Evolutionary conservation across 345 rosid species (phyloP).

Genomic region (Gossypium bickii): DNA sequence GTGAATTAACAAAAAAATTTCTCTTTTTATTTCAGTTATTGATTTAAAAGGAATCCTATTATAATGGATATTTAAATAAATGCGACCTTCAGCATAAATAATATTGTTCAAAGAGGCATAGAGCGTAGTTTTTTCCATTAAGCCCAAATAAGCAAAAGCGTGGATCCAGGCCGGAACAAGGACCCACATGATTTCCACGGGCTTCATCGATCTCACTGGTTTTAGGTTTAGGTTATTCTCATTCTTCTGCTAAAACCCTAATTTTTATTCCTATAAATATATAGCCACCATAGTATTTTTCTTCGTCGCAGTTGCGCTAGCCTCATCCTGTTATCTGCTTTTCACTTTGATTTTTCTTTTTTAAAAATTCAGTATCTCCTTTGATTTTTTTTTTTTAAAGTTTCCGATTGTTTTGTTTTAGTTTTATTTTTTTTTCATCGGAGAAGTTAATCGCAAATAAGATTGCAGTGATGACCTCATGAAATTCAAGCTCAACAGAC

Average conservation of each 20-base stretch:
- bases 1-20: too few relatives aligned
- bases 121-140: background rate
- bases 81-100: background rate
- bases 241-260: conserved; percentile 10
- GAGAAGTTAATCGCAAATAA: background rate
- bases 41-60: too few relatives aligned
- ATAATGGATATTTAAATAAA: too few relatives aligned
- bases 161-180: background rate
- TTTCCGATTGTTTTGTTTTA: background rate
- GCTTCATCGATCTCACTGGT: background rate
- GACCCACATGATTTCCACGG: background rate
- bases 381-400: too few relatives aligned
- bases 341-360: background rate
- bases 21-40: too few relatives aligned
- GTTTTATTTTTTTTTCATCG: background rate
- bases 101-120: background rate
- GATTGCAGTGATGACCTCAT: conserved; percentile 72
- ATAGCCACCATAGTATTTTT: background rate
- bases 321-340: background rate
- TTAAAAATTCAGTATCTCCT: background rate
- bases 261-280: conserved; percentile 3
- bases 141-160: background rate
- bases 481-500: conserved; percentile 99
- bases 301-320: background rate
- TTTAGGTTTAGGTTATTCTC: background rate